Evolutionary conservation across 2,329 filamentous ascomycete genomes (phyloP), one percentile per base, ranked within the genome.

Genomic region (Amylocarpus encephaloides): DNA sequence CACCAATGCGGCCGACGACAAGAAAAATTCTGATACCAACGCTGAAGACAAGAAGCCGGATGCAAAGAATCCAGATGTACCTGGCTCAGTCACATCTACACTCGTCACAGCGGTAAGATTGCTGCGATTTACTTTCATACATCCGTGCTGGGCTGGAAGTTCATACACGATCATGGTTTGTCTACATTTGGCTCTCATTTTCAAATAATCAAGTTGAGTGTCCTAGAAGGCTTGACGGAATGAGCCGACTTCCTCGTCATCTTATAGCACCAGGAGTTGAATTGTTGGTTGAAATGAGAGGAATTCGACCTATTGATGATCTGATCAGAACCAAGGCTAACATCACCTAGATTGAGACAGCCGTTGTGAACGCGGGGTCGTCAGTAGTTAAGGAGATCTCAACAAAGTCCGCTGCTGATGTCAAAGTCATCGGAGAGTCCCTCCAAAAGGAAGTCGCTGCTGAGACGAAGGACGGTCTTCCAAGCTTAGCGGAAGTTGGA

Each of bases 381-480:
- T 36, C 36, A 6, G 43, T 35, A 18, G 43, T 43, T 3, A 46
- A 46, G 15, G 49, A 51, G 30, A n/a, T 51, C 35, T 10, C 12
- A 15, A 45, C 36, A 30, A 51, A 51, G 33, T 46, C 45, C 1
- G 52, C 48, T n/a, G 49, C 32, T 29, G 57, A 59, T 34, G 34
- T 57, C 13, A 56, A 60, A 26, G 43, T 39, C 12, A 51, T 60
- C 35, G 48, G 49, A 36, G 52, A 51, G 18, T 48, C 51, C 15
- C 33, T 59, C 19, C 50, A 48, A 2, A 43, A 58, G n/a, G 56
- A 61, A 44, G 51, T 49, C 15, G 45, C 51, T 6, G 43, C 46
- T 15, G 52, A 54, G 35, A 43, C 54, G 5, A 50, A 54, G 10
- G 52, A 58, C 19, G 46, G 45, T 16, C 33, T 43, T 3, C 43